Conservation (phyloP, 2,329 filamentous ascomycete species). For the Ploettnerulaceae sp. region DNA sequence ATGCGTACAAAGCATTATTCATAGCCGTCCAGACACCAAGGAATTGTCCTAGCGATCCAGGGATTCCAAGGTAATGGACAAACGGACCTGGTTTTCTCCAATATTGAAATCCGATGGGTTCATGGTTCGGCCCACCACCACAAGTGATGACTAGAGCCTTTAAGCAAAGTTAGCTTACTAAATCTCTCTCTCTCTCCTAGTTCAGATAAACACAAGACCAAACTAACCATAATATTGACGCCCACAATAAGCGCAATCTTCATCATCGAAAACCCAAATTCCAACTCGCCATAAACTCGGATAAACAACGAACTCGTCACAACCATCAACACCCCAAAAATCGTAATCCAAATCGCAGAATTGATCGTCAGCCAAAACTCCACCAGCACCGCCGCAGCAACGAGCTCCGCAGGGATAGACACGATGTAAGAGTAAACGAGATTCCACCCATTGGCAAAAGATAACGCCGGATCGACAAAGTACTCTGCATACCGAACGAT, state of each 20-base stretch:
- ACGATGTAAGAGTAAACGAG: constrained; percentile 29
- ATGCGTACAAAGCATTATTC: constrained; percentile 41
- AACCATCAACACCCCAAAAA: constrained; percentile 37
- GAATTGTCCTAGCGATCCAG: constrained; percentile 52
- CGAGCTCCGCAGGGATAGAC: constrained; percentile 42
- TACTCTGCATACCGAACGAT: constrained; percentile 36
- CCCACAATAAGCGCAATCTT: constrained; percentile 60
- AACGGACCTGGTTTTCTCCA: constrained; percentile 67
- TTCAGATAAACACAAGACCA: too few species aligned
- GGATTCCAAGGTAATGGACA: constrained; percentile 63
- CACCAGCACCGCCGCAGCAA: constrained; percentile 59
- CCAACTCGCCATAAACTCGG: constrained; percentile 46
- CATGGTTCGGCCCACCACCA: constrained; percentile 55
- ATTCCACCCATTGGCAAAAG: constrained; percentile 34
- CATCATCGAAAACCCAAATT: constrained; percentile 48
- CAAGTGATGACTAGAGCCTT: constrained; percentile 54
- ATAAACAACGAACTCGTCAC: constrained; percentile 35
- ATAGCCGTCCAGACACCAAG: constrained; percentile 44
- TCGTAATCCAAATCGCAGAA: constrained; percentile 39
- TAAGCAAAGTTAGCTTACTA: neutral
- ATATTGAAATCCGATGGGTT: constrained; percentile 62
- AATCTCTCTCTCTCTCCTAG: neutral
- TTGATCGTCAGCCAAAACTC: constrained; percentile 58
- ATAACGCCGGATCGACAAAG: constrained; percentile 37
- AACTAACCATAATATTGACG: constrained; percentile 52